Conservation (phyloP, 163 green algal species). For the Trebouxia gelatinosa region DNA sequence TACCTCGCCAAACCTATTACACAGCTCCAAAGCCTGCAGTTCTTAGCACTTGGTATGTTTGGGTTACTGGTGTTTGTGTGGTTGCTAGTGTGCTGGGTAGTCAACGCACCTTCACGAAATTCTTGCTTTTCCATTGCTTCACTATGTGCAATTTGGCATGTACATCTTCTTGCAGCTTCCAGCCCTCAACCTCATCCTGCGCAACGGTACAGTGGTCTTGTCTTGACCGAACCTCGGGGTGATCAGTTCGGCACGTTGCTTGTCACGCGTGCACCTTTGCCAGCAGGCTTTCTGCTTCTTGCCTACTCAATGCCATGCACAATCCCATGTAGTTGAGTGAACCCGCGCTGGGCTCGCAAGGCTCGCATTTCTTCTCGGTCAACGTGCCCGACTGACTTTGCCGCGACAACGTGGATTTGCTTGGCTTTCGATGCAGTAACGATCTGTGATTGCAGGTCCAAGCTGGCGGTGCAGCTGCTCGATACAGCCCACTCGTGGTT, state of each 20-base stretch:
- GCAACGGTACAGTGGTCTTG: background rate
- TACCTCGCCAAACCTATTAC: slow-evolving; percentile 38
- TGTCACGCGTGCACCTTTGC: background rate
- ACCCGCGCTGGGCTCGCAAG: slow-evolving; percentile 35
- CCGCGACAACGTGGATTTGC: too few species aligned
- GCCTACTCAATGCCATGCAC: slow-evolving; percentile 21
- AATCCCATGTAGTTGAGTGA: slow-evolving; percentile 39
- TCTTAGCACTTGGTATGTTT: background rate
- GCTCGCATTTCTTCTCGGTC: slow-evolving; percentile 35
- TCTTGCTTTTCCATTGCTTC: slow-evolving; percentile 26
- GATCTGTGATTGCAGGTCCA: slow-evolving; percentile 33
- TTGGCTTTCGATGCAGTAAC: background rate
- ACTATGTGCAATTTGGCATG: slow-evolving; percentile 10
- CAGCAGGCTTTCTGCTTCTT: slow-evolving; percentile 21
- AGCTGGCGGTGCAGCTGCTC: slow-evolving; percentile 43
- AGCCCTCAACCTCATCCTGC: slow-evolving; percentile 24
- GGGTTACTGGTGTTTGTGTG: background rate
- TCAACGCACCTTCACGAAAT: slow-evolving; percentile 38
- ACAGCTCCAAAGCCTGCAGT: slow-evolving; percentile 43
- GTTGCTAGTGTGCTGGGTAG: background rate
- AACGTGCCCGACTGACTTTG: background rate
- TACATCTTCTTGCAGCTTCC: slow-evolving; percentile 28
- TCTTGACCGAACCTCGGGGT: background rate
- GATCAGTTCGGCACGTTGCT: background rate
- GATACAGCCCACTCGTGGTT: slow-evolving; percentile 64